Percentiles rank a stretch among this genome's conserved stretches.
Evolutionary conservation across 352 stramenopile genomes (phyloP).

Genomic region (Phytophthora multivora): DNA sequence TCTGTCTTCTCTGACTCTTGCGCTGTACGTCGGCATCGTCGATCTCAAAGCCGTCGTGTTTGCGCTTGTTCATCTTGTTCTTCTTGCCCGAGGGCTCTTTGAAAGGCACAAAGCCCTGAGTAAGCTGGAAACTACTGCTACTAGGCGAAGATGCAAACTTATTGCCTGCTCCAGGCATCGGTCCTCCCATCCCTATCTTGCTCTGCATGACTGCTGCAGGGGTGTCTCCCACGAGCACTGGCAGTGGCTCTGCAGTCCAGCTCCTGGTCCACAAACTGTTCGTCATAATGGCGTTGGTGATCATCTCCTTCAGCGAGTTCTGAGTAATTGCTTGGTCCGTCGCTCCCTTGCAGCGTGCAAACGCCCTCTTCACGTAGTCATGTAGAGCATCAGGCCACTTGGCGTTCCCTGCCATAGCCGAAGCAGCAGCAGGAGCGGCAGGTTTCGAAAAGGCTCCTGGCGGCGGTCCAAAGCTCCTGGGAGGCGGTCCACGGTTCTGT

Average conservation of each 20-base stretch:
- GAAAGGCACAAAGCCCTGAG: slow-evolving; percentile 53
- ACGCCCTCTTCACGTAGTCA: slow-evolving; percentile 88
- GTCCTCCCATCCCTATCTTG: slow-evolving; percentile 24
- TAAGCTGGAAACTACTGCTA: slow-evolving; percentile 30
- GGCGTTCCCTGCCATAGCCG: slow-evolving; percentile 38
- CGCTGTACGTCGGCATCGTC: slow-evolving; percentile 55
- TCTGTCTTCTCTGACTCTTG: slow-evolving; percentile 76
- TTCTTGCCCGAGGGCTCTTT: slow-evolving; percentile 53
- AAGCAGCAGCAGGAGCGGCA: slow-evolving; percentile 10
- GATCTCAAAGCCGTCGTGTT: slow-evolving; percentile 49
- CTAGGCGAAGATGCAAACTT: slow-evolving; percentile 31
- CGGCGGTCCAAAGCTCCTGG: slow-evolving; percentile 26
- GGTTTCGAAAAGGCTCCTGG: slow-evolving; percentile 13
- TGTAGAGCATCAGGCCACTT: slow-evolving; percentile 88
- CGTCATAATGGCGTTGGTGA: slow-evolving; percentile 84
- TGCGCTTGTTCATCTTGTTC: slow-evolving; percentile 75
- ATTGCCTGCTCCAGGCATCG: slow-evolving; percentile 13
- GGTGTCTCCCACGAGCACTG: slow-evolving; percentile 63
- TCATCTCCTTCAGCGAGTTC: slow-evolving; percentile 79
- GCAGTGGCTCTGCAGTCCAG: slow-evolving; percentile 77
- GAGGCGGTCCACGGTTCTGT: slow-evolving; percentile 14
- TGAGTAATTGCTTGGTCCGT: slow-evolving; percentile 81
- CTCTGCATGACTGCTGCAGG: slow-evolving; percentile 27
- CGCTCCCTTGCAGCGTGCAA: slow-evolving; percentile 75
- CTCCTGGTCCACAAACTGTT: slow-evolving; percentile 88